Evolutionary conservation across 164 flowering plant genomes (phyloP).

Genomic region (Nymphaea colorata): DNA sequence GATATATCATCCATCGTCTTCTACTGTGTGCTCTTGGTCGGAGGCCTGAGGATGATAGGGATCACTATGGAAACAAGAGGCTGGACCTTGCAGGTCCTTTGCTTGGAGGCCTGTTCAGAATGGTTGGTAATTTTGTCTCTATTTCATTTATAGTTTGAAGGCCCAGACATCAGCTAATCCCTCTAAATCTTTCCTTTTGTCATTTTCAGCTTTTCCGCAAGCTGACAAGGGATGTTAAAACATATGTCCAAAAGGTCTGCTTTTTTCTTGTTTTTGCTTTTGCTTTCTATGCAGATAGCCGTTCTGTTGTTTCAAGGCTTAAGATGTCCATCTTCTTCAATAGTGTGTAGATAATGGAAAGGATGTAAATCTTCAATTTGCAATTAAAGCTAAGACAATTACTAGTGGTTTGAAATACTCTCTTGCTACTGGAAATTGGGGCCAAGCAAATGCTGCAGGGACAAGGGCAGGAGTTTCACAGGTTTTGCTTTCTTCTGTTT

Average conservation of each 20-base stretch:
- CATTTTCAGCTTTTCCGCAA: conserved; percentile 77
- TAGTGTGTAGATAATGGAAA: conserved; percentile 98
- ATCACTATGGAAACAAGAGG: conserved; percentile 97
- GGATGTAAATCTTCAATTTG: conserved; percentile 91
- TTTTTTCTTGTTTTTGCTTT: neutral
- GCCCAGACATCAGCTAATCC: no score
- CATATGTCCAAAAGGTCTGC: conserved; percentile 81
- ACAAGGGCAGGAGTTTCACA: conserved; percentile 99
- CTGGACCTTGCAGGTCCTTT: conserved; percentile 99
- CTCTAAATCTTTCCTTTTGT: neutral
- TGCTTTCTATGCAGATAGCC: neutral
- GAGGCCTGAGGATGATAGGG: conserved; percentile 96
- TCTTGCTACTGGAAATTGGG: conserved; percentile 99
- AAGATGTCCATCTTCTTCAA: conserved; percentile 1
- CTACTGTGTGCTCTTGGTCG: conserved; percentile 90
- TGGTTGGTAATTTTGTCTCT: conserved; percentile 32
- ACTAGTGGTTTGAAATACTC: conserved; percentile 98
- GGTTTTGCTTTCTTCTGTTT: conserved; percentile 19
- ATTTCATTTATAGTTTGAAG: neutral
- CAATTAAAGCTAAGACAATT: conserved; percentile 93
- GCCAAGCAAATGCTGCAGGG: conserved; percentile 98
- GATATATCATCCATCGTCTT: conserved; percentile 92
- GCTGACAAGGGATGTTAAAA: conserved; percentile 92
- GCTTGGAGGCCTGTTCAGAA: conserved; percentile 90
- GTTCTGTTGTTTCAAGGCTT: neutral